A percentile compares a stretch with the other conserved stretches of the same genome.
phyloP scores from a whole-genome alignment of 1,284 basidiomycete genomes.

The Ganoderma sp. region DNA sequence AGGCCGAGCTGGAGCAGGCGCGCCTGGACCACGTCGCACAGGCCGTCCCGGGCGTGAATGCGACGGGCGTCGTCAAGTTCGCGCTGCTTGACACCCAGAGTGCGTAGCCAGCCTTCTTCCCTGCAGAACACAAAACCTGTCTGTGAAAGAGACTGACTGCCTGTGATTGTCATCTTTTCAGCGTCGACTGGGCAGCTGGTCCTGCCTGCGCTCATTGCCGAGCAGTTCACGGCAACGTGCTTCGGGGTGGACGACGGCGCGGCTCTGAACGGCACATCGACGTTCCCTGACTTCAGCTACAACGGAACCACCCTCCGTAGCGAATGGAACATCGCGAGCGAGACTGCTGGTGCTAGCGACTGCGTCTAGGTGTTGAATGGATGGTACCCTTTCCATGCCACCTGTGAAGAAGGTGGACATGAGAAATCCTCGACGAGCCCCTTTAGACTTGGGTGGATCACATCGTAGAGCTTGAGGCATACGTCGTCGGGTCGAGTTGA shows the following conservation, averaged over 20 bases:
- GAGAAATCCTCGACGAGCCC: background rate
- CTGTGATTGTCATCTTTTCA: background rate
- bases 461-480: background rate
- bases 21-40: slow-evolving; percentile 2
- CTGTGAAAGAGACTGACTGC: background rate
- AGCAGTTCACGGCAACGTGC: slow-evolving; percentile 10
- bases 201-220: background rate
- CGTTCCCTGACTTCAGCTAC: slow-evolving; percentile 4
- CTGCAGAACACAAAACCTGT: background rate
- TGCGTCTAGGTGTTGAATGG: background rate
- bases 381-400: background rate
- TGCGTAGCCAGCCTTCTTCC: background rate
- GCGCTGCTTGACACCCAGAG: slow-evolving; percentile 3
- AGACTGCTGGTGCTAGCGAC: background rate
- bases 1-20: background rate
- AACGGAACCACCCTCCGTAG: background rate
- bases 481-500: background rate
- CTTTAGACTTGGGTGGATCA: no score
- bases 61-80: slow-evolving; percentile 3
- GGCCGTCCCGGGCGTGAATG: slow-evolving; percentile 4
- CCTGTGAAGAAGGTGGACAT: background rate
- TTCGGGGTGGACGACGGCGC: background rate
- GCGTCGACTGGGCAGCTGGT: slow-evolving; percentile 1
- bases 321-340: slow-evolving; percentile 2
- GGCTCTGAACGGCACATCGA: background rate